Percentiles rank a stretch among this genome's conserved stretches.
Conservation (phyloP, 2,329 filamentous ascomycete genomes). For the Clarireedia hainanense region DNA sequence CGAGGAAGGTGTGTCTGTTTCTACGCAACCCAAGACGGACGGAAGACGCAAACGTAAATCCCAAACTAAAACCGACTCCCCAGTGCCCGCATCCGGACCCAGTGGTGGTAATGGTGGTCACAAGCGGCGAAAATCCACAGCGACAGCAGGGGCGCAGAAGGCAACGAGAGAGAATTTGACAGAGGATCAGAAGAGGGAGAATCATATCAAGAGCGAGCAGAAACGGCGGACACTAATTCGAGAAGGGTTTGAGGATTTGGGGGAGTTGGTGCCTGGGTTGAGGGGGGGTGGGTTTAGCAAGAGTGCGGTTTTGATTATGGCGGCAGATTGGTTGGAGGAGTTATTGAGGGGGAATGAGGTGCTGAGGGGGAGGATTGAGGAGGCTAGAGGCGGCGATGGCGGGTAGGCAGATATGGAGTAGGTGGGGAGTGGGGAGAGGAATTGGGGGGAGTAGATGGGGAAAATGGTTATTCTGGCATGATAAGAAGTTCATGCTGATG, state of each 20-base stretch:
- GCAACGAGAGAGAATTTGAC: constrained; percentile 54
- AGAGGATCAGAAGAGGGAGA: constrained; percentile 74
- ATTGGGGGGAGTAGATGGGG: too few relatives aligned
- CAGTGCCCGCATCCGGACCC: constrained; percentile 11
- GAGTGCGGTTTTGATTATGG: constrained; percentile 67
- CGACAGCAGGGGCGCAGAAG: constrained; percentile 32
- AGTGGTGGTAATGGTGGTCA: not conserved
- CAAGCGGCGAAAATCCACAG: constrained; percentile 44
- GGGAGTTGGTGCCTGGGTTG: constrained; percentile 66
- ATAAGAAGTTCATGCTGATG: too few relatives aligned
- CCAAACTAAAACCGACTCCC: constrained; percentile 19
- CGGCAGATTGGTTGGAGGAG: constrained; percentile 71
- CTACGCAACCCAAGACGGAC: constrained; percentile 23
- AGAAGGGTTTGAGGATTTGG: constrained; percentile 75
- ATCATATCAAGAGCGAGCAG: constrained; percentile 83
- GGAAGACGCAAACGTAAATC: constrained; percentile 28
- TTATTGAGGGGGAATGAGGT: constrained; percentile 60
- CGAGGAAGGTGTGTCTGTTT: constrained; percentile 14
- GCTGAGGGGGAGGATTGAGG: constrained; percentile 42
- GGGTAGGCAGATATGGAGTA: too few relatives aligned
- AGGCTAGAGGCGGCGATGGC: not conserved
- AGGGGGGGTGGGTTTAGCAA: constrained; percentile 73
- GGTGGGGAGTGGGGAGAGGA: not conserved
- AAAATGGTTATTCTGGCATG: too few relatives aligned
- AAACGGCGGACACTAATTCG: constrained; percentile 75